These are phyloP conservation scores for Plasmodium inui DNA, from an alignment of 169 alveolate genomes.

Conservation along the genomic window DNA sequence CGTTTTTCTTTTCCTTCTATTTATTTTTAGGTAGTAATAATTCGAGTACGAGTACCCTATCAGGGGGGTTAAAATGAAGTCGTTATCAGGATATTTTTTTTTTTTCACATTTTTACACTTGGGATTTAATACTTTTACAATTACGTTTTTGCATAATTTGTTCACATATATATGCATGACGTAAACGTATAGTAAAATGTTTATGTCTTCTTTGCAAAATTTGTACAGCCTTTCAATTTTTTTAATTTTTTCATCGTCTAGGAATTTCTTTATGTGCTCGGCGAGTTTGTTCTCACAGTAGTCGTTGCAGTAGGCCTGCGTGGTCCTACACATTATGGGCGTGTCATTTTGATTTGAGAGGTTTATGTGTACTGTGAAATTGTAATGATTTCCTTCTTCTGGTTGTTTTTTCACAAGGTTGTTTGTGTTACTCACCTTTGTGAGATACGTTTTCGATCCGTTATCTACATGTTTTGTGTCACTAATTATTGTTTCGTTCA, in stretches of 20 bases:
- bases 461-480: background rate
- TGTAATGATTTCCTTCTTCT: background rate
- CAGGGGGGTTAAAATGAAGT: slow-evolving; percentile 51
- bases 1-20: slow-evolving; percentile 11
- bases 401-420: background rate
- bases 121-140: slow-evolving; percentile 42
- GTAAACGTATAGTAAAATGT: slow-evolving; percentile 35
- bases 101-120: slow-evolving; percentile 35
- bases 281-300: background rate
- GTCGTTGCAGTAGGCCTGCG: background rate
- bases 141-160: slow-evolving; percentile 46
- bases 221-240: slow-evolving; percentile 32
- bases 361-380: background rate
- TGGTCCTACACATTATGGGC: background rate
- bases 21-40: slow-evolving; percentile 25
- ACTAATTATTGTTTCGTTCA: background rate
- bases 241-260: slow-evolving; percentile 48
- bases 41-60: slow-evolving; percentile 53
- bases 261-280: background rate
- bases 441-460: background rate
- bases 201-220: slow-evolving; percentile 38
- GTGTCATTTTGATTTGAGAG: background rate
- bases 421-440: background rate
- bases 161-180: slow-evolving; percentile 53
- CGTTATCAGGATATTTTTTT: slow-evolving; percentile 29